Conservation (phyloP, 208 protist species). For the Kentomonas sorsogonicus region DNA sequence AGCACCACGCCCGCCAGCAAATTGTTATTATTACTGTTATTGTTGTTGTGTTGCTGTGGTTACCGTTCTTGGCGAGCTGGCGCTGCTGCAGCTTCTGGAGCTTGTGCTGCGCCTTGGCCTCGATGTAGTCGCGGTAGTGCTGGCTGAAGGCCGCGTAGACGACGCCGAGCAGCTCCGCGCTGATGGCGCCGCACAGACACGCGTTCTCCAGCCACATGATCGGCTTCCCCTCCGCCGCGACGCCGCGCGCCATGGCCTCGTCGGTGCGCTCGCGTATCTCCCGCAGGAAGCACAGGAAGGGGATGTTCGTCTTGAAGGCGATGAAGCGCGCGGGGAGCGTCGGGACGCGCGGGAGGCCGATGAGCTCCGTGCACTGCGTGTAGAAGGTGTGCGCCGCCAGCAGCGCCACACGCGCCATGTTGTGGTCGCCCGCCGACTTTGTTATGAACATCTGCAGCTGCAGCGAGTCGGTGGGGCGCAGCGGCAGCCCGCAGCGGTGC, state of each 20-base stretch:
- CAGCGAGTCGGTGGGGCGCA: constrained; percentile 10
- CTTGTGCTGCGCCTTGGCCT: constrained; percentile 24
- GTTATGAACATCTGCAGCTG: constrained; percentile 52
- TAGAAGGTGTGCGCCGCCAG: constrained; percentile 47
- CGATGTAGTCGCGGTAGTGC: constrained; percentile 28
- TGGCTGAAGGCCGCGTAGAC: constrained; percentile 21
- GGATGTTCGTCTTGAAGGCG: constrained; percentile 64
- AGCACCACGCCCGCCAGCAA: too few species aligned
- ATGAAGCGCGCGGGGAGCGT: constrained; percentile 21
- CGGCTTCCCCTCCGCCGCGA: too few species aligned
- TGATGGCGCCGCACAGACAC: constrained; percentile 29
- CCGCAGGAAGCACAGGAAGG: constrained; percentile 68
- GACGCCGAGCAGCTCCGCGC: constrained; percentile 13
- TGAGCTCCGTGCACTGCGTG: constrained; percentile 33
- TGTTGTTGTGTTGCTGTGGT: neutral
- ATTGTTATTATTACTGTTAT: neutral
- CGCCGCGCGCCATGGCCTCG: constrained; percentile 17
- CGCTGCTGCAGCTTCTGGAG: constrained; percentile 14
- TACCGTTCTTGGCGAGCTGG: neutral
- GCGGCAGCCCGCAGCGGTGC: neutral
- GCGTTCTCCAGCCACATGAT: constrained; percentile 40
- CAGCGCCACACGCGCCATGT: constrained; percentile 54
- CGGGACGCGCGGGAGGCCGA: constrained; percentile 26
- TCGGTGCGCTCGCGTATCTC: constrained; percentile 45
- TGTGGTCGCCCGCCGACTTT: constrained; percentile 70